Percentiles rank a stretch among this genome's conserved stretches.
phyloP scores from a whole-genome alignment of 2,329 filamentous ascomycete species.

The Penicillium hordei region DNA sequence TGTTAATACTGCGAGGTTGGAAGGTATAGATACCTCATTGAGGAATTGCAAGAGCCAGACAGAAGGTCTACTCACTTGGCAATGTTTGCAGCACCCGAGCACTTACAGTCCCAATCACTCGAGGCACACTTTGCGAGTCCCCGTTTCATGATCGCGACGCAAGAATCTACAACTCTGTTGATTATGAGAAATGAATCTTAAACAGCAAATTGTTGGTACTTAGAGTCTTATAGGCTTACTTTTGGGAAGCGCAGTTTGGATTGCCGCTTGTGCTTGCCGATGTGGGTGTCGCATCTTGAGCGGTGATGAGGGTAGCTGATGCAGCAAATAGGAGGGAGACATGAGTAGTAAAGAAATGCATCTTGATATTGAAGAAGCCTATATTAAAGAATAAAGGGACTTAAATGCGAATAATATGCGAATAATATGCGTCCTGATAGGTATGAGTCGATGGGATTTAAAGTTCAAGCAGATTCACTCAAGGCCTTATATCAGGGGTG shows the following conservation, averaged over 20 bases:
- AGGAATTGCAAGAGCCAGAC: no score
- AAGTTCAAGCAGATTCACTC: not conserved
- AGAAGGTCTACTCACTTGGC: slow-evolving; percentile 17
- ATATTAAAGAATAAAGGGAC: not conserved
- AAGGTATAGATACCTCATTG: not conserved
- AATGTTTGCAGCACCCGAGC: slow-evolving; percentile 21
- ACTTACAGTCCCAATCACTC: slow-evolving; percentile 25
- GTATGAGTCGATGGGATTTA: not conserved
- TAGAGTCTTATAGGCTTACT: slow-evolving; percentile 10
- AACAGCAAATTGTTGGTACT: no score
- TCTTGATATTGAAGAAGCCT: not conserved
- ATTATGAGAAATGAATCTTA: not conserved
- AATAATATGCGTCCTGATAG: not conserved
- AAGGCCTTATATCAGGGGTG: not conserved
- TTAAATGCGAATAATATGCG: not conserved
- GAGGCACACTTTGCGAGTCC: slow-evolving; percentile 13
- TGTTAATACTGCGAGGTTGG: not conserved
- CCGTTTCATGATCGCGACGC: slow-evolving; percentile 16
- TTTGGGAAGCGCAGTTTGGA: slow-evolving; percentile 13
- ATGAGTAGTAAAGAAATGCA: slow-evolving; percentile 3
- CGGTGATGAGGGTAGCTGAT: slow-evolving; percentile 6
- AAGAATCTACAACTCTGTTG: slow-evolving; percentile 20
- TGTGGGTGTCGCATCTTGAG: slow-evolving; percentile 10
- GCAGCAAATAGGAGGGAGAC: slow-evolving; percentile 5
- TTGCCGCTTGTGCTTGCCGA: not conserved